Evolutionary conservation across 176 grass and related monocot genomes (phyloP).

Genomic region (Areca catechu): DNA sequence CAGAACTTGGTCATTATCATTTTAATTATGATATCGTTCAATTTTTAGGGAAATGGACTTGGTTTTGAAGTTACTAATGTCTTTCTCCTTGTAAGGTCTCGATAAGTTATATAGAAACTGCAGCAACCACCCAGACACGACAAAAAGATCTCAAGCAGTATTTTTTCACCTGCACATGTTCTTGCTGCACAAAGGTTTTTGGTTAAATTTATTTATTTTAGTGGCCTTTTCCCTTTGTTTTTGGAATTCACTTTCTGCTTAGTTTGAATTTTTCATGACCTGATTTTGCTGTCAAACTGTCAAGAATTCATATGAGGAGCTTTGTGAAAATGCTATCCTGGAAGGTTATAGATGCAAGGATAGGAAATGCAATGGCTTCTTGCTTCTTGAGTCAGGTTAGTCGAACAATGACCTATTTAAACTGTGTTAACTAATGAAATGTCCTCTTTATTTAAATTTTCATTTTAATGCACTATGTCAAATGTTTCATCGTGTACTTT

Average conservation of each 20-base stretch:
- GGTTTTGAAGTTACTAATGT: too few relatives aligned
- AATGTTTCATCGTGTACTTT: background rate
- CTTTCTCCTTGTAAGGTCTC: slow-evolving; percentile 41
- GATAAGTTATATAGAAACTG: slow-evolving; percentile 97
- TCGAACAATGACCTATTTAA: slow-evolving; percentile 1
- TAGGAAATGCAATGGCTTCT: slow-evolving; percentile 53
- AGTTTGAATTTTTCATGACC: background rate
- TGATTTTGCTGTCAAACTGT: background rate
- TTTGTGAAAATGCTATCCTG: slow-evolving; percentile 45
- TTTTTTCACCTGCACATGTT: slow-evolving; percentile 74
- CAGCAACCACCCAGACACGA: slow-evolving; percentile 55
- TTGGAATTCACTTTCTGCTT: slow-evolving; percentile 2
- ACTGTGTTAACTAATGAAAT: background rate
- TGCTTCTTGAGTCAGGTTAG: slow-evolving; percentile 48
- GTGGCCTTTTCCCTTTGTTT: background rate
- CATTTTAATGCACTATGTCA: background rate
- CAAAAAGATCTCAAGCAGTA: slow-evolving; percentile 77
- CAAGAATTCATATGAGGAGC: slow-evolving; percentile 28
- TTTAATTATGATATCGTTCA: too few relatives aligned
- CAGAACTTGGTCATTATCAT: background rate
- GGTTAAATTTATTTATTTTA: slow-evolving; percentile 9
- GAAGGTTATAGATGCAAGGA: slow-evolving; percentile 74
- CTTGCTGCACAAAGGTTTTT: slow-evolving; percentile 61
- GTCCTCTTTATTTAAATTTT: slow-evolving; percentile 8
- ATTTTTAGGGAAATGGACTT: too few relatives aligned